These are phyloP conservation scores for Kuraishia molischiana DNA, from an alignment of 805 yeast species.

Conservation along the genomic window DNA sequence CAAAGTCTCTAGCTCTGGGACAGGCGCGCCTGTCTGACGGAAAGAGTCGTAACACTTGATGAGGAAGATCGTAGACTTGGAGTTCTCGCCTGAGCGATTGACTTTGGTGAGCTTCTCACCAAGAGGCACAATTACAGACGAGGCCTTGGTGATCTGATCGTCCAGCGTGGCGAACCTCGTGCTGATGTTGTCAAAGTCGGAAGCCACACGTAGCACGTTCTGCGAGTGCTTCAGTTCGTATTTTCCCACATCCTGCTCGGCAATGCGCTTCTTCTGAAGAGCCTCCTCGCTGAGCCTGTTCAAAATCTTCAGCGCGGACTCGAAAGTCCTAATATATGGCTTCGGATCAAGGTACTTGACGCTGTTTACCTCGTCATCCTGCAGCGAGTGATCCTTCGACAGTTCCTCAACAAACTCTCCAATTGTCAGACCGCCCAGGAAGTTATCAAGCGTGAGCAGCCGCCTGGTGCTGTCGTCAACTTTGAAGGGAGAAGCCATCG, in stretches of 20 bases:
- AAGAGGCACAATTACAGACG: conserved; percentile 54
- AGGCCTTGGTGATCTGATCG: conserved; percentile 41
- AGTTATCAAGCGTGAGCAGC: conserved; percentile 49
- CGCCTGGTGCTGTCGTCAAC: conserved; percentile 48
- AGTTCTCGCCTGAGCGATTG: conserved; percentile 64
- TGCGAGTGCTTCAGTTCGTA: conserved; percentile 60
- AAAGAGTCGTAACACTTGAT: conserved; percentile 73
- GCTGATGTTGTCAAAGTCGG: conserved; percentile 22
- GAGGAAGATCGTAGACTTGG: conserved; percentile 61
- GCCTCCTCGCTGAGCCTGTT: conserved; percentile 52
- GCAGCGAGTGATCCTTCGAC: conserved; percentile 52
- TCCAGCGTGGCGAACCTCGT: conserved; percentile 42
- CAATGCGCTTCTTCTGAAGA: conserved; percentile 32
- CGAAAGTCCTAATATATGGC: conserved; percentile 91
- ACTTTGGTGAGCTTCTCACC: conserved; percentile 60
- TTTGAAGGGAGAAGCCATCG: conserved; percentile 13
- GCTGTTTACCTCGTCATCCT: conserved; percentile 39
- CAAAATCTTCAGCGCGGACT: conserved; percentile 69
- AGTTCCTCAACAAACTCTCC: conserved; percentile 75
- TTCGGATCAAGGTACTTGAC: conserved; percentile 71
- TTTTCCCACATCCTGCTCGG: conserved; percentile 46
- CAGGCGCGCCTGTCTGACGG: conserved; percentile 40
- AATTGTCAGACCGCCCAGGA: conserved; percentile 60
- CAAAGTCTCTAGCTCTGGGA: conserved; percentile 48
- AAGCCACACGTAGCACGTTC: conserved; percentile 47